phyloP scores from a whole-genome alignment of 768 basidiomycete genomes.

The Mycena crocata region DNA sequence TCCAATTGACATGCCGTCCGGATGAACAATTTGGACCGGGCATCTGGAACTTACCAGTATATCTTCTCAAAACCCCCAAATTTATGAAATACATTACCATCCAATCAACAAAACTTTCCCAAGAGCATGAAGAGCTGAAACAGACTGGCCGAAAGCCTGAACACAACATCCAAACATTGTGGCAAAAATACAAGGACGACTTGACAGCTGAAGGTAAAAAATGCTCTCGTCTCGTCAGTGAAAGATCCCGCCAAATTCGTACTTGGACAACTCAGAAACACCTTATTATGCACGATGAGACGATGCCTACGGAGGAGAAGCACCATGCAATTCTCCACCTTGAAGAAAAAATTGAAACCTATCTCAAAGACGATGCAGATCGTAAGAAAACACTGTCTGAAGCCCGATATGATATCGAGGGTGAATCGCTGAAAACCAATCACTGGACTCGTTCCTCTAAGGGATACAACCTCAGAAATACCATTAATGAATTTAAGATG shows the following conservation, averaged over 20 bases:
- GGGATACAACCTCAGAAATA: neutral
- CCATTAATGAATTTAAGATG: neutral
- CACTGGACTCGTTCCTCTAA: neutral
- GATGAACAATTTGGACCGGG: slow-evolving; percentile 1
- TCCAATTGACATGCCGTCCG: neutral
- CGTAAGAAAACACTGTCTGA: neutral
- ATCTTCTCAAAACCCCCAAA: neutral
- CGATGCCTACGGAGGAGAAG: neutral
- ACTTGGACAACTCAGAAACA: neutral
- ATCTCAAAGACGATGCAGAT: neutral
- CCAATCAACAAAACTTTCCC: neutral
- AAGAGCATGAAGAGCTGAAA: neutral
- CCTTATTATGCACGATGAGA: neutral
- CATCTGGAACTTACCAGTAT: neutral
- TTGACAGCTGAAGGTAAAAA: neutral
- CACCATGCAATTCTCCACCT: neutral
- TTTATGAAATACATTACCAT: neutral
- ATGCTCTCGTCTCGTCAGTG: neutral
- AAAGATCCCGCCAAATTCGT: neutral
- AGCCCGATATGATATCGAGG: neutral
- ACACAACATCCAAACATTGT: neutral
- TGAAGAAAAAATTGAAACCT: neutral
- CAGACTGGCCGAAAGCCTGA: neutral
- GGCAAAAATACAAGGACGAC: neutral
- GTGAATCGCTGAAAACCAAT: neutral